Conservation (phyloP, 768 basidiomycete species). For the Mycena kentingensis region DNA sequence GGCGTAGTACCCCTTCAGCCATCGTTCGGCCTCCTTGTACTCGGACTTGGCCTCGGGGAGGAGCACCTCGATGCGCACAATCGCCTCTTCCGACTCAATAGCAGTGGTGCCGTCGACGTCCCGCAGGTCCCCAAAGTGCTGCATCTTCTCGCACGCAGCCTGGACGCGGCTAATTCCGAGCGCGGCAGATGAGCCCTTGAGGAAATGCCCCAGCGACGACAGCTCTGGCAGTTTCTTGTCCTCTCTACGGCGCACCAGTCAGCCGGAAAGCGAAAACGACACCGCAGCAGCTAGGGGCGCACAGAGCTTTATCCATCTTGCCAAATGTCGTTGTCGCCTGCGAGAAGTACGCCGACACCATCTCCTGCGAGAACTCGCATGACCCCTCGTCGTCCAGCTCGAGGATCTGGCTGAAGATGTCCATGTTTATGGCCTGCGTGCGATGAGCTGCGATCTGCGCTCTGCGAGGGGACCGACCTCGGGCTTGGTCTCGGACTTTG, state of each 20-base stretch:
- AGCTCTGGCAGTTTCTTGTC: conserved; percentile 64
- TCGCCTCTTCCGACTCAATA: conserved; percentile 51
- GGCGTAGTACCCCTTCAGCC: conserved; percentile 56
- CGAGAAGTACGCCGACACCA: conserved; percentile 78
- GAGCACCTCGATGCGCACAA: conserved; percentile 57
- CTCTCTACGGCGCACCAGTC: conserved; percentile 42
- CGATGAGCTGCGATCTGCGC: neutral
- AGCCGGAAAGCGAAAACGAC: conserved; percentile 2
- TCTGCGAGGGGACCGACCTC: no score
- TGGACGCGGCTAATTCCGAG: conserved; percentile 84
- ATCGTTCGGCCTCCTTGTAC: conserved; percentile 66
- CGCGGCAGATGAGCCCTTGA: conserved; percentile 96
- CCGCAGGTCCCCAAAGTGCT: conserved; percentile 75
- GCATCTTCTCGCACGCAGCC: conserved; percentile 85
- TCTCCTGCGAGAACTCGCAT: conserved; percentile 73
- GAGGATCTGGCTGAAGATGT: conserved; percentile 81
- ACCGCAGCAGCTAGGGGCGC: conserved; percentile 36
- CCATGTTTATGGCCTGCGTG: conserved; percentile 60
- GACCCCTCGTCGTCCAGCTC: conserved; percentile 87
- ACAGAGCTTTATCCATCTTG: conserved; percentile 81
- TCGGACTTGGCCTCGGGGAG: conserved; percentile 65
- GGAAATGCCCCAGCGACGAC: conserved; percentile 84
- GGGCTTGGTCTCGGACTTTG: no score
- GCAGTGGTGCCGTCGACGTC: conserved; percentile 54
- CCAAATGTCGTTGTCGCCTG: conserved; percentile 79